Percentiles rank a stretch among this genome's conserved stretches.
Conservation (phyloP, 495 filamentous ascomycete genomes). For the Penicillium simplicissimum region DNA sequence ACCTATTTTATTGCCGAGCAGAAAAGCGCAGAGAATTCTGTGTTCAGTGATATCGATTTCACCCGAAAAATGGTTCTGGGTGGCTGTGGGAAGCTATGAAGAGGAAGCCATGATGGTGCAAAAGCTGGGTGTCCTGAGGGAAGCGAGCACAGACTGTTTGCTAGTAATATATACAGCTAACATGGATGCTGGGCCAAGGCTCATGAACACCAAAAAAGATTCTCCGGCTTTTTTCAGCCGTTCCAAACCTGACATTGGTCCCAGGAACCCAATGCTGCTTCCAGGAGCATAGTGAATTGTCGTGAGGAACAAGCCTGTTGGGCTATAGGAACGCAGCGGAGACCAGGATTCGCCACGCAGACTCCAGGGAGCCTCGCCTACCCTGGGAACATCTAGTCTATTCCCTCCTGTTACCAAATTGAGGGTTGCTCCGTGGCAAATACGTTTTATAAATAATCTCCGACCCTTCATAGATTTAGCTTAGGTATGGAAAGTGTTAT, state of each 20-base stretch:
- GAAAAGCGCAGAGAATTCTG: not conserved
- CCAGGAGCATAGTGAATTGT: constrained; percentile 4
- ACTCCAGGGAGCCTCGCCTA: constrained; percentile 2
- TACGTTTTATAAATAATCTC: constrained; percentile 3
- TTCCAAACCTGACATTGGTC: not conserved
- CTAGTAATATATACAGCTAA: not conserved
- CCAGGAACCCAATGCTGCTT: not conserved
- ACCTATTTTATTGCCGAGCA: not conserved
- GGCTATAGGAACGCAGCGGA: not conserved
- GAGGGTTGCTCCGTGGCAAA: constrained; percentile 3
- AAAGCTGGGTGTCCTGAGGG: not conserved
- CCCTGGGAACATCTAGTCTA: constrained; percentile 5
- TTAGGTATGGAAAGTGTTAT: not conserved
- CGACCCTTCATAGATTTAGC: constrained; percentile 5
- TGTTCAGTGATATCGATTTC: not conserved
- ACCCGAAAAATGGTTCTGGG: not conserved
- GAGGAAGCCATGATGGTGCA: not conserved
- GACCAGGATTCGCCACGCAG: constrained; percentile 2
- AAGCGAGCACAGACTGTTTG: not conserved
- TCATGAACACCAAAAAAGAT: not conserved
- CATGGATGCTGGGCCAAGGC: not conserved
- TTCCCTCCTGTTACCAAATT: constrained; percentile 5
- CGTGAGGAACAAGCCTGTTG: constrained; percentile 1
- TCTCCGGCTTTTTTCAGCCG: not conserved
- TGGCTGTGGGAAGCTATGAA: not conserved